Percentiles rank a stretch among this genome's conserved stretches.
These are phyloP conservation scores for Wickerhamiella kazuoi DNA, from an alignment of 805 yeast genomes.

Conservation along the genomic window DNA sequence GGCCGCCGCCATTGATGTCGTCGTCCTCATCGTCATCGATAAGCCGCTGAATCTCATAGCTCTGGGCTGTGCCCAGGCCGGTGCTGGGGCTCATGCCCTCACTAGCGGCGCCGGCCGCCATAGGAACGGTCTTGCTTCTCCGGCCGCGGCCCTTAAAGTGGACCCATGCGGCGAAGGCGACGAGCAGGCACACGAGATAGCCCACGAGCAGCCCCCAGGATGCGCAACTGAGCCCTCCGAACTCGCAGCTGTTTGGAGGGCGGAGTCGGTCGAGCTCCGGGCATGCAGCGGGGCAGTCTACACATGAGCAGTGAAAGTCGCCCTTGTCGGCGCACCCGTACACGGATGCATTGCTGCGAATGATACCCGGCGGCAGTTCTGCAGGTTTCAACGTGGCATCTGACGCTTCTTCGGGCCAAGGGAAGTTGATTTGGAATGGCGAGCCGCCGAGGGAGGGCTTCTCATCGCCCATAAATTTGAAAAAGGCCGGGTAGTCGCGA, in stretches of 20 bases:
- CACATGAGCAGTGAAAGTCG: conserved; percentile 47
- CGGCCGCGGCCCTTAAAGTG: conserved; percentile 2
- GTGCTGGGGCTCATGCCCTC: not conserved
- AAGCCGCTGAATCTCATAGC: conserved; percentile 18
- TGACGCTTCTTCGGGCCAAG: conserved; percentile 33
- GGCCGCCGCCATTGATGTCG: conserved; percentile 13
- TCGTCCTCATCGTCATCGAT: conserved; percentile 23
- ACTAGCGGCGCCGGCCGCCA: too few species aligned
- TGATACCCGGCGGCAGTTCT: not conserved
- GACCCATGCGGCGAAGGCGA: conserved; percentile 4
- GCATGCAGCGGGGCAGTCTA: conserved; percentile 73
- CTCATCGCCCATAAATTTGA: conserved; percentile 85
- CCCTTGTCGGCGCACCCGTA: conserved; percentile 38
- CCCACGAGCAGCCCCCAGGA: conserved; percentile 42
- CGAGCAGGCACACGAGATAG: conserved; percentile 16
- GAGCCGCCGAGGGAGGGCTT: conserved; percentile 90
- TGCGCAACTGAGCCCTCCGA: conserved; percentile 55
- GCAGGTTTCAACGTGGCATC: conserved; percentile 29
- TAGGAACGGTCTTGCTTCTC: too few species aligned
- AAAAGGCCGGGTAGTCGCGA: conserved; percentile 44
- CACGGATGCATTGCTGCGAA: conserved; percentile 8
- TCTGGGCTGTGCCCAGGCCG: not conserved
- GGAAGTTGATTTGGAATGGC: conserved; percentile 79
- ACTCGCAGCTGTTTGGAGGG: conserved; percentile 28
- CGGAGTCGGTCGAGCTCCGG: conserved; percentile 41